Evolutionary conservation across 495 filamentous ascomycete genomes (phyloP), one percentile per base, ranked within the genome.

Genomic region (Ramalina peruviana): DNA sequence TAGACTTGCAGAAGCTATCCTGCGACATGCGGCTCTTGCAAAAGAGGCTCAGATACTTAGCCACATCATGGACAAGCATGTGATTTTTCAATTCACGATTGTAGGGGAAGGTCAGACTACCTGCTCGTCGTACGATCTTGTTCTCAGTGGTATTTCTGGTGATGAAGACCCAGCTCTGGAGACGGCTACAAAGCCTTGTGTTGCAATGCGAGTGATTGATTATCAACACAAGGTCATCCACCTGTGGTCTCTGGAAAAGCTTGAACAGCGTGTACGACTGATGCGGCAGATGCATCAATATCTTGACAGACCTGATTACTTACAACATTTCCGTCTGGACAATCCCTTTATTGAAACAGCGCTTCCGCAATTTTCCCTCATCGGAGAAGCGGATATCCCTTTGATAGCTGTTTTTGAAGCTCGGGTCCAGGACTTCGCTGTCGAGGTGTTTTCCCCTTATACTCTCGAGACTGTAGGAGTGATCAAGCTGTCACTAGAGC

Each of bases 1-100:
- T 44, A 81, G 81, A 47, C 94, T 99, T 85, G 87, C 89, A n/a
- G 92, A 96, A 63, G 80, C 82, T 13, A 79, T 97, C 26, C 64
- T 98, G 21, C 86, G 93, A 56, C 79, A 93, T 65, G 90, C 90
- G 7, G 79, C 84, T 12, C 78, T 78, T 36, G 66, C 97, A 38
- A 98, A 98, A 64, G 92, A 98, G 62, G 93, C 90, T 4, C 92
- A 98, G 62, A 80, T 98, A 44, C 90, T 98, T 85, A 96, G 93
- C 67, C 87, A 94, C 51, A 87, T 88, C 54, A 85, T 98, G 75
- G 88, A 92, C 57, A 92, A 95, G 66, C 80, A 80, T 54, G 83
- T 95, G 15, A 85, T 90, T 33, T 98, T 98, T 66, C 92, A 98
- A 65, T 97, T 95, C 61, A 83, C 87, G 16, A 78, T 97, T 49